A percentile compares a stretch with the other conserved stretches of the same genome.
Conservation (phyloP, 139 green algal genomes). For the Coelastrella sp. region DNA sequence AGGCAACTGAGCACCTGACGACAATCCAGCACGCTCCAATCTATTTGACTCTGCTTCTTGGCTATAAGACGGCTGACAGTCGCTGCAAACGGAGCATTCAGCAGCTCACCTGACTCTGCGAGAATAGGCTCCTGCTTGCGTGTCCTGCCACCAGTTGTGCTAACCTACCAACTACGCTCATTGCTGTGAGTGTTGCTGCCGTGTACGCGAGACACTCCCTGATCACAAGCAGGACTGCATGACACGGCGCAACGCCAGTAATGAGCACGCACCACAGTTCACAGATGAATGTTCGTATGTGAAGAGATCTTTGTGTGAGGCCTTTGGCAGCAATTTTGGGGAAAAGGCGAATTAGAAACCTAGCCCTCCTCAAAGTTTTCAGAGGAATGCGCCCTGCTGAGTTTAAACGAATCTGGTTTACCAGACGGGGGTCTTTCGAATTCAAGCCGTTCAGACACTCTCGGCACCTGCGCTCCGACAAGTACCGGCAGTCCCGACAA, state of each 20-base stretch:
- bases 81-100: background rate
- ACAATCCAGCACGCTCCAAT: no score
- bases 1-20: no score
- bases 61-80: no score
- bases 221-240: conserved; percentile 7
- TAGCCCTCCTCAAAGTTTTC: background rate
- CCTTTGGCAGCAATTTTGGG: no score
- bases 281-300: background rate
- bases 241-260: conserved; percentile 7
- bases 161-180: conserved; percentile 9
- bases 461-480: no score
- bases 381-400: no score
- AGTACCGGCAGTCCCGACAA: no score
- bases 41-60: no score
- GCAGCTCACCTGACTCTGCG: conserved; percentile 1
- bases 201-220: background rate
- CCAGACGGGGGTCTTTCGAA: no score
- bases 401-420: no score
- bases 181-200: conserved; percentile 7
- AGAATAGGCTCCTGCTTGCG: conserved; percentile 15
- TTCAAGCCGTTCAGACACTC: no score
- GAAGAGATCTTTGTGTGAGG: no score
- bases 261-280: background rate
- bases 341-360: background rate
- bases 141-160: conserved; percentile 2